Base-by-base conservation (phyloP, 768 basidiomycete species). In the Saitozyma podzolica region DNA sequence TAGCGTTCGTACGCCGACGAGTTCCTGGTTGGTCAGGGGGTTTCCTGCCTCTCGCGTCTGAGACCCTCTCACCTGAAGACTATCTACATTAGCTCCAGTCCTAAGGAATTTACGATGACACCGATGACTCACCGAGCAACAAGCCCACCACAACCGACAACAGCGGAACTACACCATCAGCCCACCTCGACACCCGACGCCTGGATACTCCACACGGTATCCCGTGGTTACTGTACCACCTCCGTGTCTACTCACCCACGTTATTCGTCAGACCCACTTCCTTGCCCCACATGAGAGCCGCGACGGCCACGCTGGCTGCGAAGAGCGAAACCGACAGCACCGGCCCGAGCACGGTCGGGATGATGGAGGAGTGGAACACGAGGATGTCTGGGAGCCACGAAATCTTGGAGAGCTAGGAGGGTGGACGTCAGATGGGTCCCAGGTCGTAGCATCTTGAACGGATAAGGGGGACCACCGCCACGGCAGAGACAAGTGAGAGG, bases 121-220 rank as follows among this genome's bases (percentile, higher is more conserved):
- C 29, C 29, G 5, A 29, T 37, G 64, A 87, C 85, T 72, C 66
- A 70, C 73, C 92, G 41, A 95, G 83, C 58, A 95, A 87, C 61
- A 96, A 83, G 68, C 92, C 93, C 56, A 94, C 92, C 68, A 95
- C 93, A 11, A 96, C 90, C 10, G 91, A 90, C 40, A 95, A 84
- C 56, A 96, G 80, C 1, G 93, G 93, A 2, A 93, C 86, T 76
- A 52, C 40, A 8, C 2, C 9, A 9, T 45, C 45, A 56, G 40
- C 29, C 45, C 43, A 56, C 29, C 50, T 59, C 50, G 50, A n/a
- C 13, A 42, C n/a, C n/a, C n/a, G 43, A 53, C 52, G 37, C 50
- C 1, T 47, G 45, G 45, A 17, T 11, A n/a, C n/a, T 6, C 13
- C 42, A 29, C 29, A 29, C 29, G 29, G 29, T 29, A 29, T 5